phyloP scores from a whole-genome alignment of 805 yeast genomes.

The Teunomyces barrocoloradensis region DNA sequence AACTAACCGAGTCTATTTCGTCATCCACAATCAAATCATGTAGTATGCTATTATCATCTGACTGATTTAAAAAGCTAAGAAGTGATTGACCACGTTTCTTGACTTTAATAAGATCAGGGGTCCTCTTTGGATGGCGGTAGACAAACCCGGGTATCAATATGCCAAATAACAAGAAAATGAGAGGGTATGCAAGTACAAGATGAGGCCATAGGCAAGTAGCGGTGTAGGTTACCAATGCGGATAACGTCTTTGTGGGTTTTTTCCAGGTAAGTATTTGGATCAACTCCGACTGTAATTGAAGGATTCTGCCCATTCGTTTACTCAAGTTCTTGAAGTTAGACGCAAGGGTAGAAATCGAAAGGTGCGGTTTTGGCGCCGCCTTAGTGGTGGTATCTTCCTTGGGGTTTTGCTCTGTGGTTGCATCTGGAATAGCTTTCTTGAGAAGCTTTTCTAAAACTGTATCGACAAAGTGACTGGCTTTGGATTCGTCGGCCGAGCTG shows the following conservation, averaged over 20 bases:
- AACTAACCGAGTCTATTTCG: constrained; percentile 9
- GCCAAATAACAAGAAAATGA: constrained; percentile 51
- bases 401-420: constrained; percentile 22
- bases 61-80: constrained; percentile 37
- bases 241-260: constrained; percentile 65
- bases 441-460: constrained; percentile 52
- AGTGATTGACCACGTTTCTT: constrained; percentile 54
- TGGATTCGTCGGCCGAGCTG: not conserved
- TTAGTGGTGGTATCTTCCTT: constrained; percentile 33
- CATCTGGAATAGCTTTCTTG: constrained; percentile 46
- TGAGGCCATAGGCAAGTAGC: constrained; percentile 71
- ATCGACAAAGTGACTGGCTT: constrained; percentile 53
- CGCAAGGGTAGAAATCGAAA: constrained; percentile 57
- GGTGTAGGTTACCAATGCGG: constrained; percentile 58
- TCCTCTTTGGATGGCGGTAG: constrained; percentile 60
- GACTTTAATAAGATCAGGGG: constrained; percentile 43
- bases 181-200: constrained; percentile 61
- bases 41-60: constrained; percentile 31
- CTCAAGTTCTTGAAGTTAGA: constrained; percentile 59
- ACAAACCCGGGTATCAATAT: constrained; percentile 70
- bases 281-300: constrained; percentile 59
- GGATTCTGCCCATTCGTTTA: constrained; percentile 52
- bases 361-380: constrained; percentile 37
- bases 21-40: constrained; percentile 20
- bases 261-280: constrained; percentile 71